A percentile compares a stretch with the other conserved stretches of the same genome.
Conservation (phyloP, 805 yeast genomes). For the Barnettozyma populi region DNA sequence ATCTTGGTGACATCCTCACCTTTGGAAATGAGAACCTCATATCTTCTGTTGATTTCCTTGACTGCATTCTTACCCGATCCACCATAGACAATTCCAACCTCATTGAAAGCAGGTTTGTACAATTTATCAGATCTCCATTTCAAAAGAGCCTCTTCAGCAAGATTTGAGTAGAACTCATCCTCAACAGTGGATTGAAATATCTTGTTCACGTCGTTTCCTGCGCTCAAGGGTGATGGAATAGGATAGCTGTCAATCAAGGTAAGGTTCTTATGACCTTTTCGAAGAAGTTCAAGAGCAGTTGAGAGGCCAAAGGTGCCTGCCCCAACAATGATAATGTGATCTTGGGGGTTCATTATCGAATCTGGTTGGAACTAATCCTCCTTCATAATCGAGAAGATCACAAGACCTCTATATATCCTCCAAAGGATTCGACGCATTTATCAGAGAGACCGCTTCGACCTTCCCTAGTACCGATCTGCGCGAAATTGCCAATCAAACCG, state of each 20-base stretch:
- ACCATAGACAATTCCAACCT: conserved; percentile 29
- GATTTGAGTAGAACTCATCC: conserved; percentile 18
- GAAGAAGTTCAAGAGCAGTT: conserved; percentile 32
- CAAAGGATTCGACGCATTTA: too few species aligned
- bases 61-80: conserved; percentile 8
- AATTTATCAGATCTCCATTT: conserved; percentile 30
- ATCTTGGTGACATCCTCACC: conserved; percentile 9
- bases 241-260: conserved; percentile 29
- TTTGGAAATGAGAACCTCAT: neutral
- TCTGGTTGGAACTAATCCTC: conserved; percentile 1
- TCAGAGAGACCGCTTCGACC: neutral
- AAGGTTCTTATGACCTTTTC: conserved; percentile 29
- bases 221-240: conserved; percentile 34
- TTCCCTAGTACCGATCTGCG: neutral
- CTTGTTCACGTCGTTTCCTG: conserved; percentile 39
- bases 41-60: conserved; percentile 7
- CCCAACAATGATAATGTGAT: conserved; percentile 31
- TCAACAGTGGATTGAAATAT: conserved; percentile 27
- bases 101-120: conserved; percentile 28
- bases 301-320: conserved; percentile 42
- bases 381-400: neutral
- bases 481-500: neutral
- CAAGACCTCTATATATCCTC: neutral
- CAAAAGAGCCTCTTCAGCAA: conserved; percentile 31
- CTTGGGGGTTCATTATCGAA: conserved; percentile 19